Evolutionary conservation across 1,284 basidiomycete species (phyloP).

Genomic region (Pseudozyma pruni): DNA sequence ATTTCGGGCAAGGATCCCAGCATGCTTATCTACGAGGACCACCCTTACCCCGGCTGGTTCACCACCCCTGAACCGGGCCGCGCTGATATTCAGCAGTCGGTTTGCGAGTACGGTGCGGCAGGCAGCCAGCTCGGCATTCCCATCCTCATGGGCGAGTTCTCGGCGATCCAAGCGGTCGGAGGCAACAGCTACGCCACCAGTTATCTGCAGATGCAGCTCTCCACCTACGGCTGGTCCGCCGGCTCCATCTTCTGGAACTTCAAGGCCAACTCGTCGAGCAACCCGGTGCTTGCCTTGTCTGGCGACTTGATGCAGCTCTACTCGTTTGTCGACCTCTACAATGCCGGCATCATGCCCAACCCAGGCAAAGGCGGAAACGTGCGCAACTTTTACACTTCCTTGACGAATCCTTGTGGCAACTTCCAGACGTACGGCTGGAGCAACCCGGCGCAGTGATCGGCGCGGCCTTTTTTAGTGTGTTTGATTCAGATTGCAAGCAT

Average conservation of each 20-base stretch:
- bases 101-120: slow-evolving; percentile 52
- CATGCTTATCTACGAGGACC: slow-evolving; percentile 61
- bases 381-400: slow-evolving; percentile 23
- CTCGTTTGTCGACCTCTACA: slow-evolving; percentile 48
- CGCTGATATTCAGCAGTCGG: slow-evolving; percentile 35
- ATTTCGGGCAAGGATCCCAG: slow-evolving; percentile 56
- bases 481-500: background rate
- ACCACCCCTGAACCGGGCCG: slow-evolving; percentile 26
- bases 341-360: slow-evolving; percentile 34
- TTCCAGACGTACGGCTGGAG: slow-evolving; percentile 37
- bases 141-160: slow-evolving; percentile 59
- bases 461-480: background rate
- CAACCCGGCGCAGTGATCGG: slow-evolving; percentile 19
- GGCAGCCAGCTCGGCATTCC: slow-evolving; percentile 45
- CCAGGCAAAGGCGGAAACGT: slow-evolving; percentile 38
- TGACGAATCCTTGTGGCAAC: slow-evolving; percentile 38
- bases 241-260: slow-evolving; percentile 65
- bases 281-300: slow-evolving; percentile 30
- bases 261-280: slow-evolving; percentile 45
- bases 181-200: slow-evolving; percentile 21
- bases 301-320: slow-evolving; percentile 44
- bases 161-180: slow-evolving; percentile 47
- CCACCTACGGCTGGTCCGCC: slow-evolving; percentile 63
- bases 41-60: slow-evolving; percentile 66
- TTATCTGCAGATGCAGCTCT: slow-evolving; percentile 55